phyloP scores from a whole-genome alignment of 768 basidiomycete species.

The Collybia sordida region DNA sequence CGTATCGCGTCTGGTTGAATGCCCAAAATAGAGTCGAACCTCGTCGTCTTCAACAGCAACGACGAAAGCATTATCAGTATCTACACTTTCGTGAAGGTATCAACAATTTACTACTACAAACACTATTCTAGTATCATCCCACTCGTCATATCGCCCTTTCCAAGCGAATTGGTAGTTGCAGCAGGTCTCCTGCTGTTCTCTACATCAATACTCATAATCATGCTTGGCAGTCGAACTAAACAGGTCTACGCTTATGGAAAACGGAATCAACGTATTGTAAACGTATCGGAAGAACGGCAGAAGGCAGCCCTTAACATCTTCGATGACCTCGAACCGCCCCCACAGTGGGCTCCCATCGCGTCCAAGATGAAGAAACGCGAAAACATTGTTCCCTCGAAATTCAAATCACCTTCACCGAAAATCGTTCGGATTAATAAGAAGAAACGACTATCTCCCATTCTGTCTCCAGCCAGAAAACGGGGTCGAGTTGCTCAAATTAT shows the following conservation, averaged over 20 bases:
- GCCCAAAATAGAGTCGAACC: conserved; percentile 13
- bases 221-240: conserved; percentile 64
- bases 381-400: conserved; percentile 30
- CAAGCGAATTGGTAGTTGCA: conserved; percentile 5
- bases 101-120: background rate
- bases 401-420: conserved; percentile 34
- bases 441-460: conserved; percentile 34
- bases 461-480: conserved; percentile 32
- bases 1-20: conserved; percentile 22
- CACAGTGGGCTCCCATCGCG: conserved; percentile 33
- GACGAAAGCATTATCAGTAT: background rate
- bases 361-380: conserved; percentile 51
- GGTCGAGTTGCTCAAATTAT: conserved; percentile 30
- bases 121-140: conserved; percentile 5
- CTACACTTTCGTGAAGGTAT: background rate
- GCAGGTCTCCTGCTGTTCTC: conserved; percentile 15
- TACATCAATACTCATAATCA: conserved; percentile 23
- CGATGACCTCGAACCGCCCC: conserved; percentile 40
- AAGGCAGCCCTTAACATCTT: conserved; percentile 36
- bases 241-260: conserved; percentile 67
- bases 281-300: conserved; percentile 34
- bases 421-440: conserved; percentile 39
- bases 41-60: background rate
- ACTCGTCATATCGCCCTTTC: background rate
- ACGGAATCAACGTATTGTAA: conserved; percentile 60